A percentile compares a stretch with the other conserved stretches of the same genome.
Conservation (phyloP, 345 rosid genomes). For the Salix exigua region DNA sequence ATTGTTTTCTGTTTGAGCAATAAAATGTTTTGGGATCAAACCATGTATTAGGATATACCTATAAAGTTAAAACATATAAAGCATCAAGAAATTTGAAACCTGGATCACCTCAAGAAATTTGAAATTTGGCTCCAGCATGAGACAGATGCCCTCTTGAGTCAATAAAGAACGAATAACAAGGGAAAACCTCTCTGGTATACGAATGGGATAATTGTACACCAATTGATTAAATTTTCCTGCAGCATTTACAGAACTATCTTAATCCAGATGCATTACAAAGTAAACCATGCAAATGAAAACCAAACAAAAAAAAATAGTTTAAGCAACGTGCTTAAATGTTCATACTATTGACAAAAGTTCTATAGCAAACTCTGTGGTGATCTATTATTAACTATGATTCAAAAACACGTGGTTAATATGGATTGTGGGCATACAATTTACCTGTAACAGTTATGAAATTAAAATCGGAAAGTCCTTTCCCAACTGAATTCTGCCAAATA, state of each 20-base stretch:
- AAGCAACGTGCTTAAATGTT: not conserved
- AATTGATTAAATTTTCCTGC: conserved; percentile 87
- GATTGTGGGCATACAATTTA: conserved; percentile 18
- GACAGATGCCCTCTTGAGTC: conserved; percentile 96
- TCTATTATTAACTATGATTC: not conserved
- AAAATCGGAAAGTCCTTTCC: conserved; percentile 89
- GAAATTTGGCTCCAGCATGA: conserved; percentile 89
- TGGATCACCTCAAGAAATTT: conserved; percentile 89
- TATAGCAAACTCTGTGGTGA: too few relatives aligned
- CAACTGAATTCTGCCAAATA: conserved; percentile 94
- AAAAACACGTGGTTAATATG: not conserved
- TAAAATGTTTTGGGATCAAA: too few relatives aligned
- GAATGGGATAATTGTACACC: conserved; percentile 90
- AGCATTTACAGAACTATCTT: conserved; percentile 13
- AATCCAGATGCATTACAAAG: conserved; percentile 3
- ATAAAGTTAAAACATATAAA: not conserved
- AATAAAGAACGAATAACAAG: conserved; percentile 90
- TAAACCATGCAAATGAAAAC: not conserved
- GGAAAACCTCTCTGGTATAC: conserved; percentile 96
- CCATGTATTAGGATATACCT: too few relatives aligned
- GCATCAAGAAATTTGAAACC: not conserved
- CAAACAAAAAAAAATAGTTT: not conserved
- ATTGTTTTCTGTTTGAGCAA: too few relatives aligned
- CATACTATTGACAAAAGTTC: not conserved
- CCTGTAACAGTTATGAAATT: conserved; percentile 95